Evolutionary conservation across 1,284 basidiomycete genomes (phyloP).

Genomic region (Agroathelia rolfsii): DNA sequence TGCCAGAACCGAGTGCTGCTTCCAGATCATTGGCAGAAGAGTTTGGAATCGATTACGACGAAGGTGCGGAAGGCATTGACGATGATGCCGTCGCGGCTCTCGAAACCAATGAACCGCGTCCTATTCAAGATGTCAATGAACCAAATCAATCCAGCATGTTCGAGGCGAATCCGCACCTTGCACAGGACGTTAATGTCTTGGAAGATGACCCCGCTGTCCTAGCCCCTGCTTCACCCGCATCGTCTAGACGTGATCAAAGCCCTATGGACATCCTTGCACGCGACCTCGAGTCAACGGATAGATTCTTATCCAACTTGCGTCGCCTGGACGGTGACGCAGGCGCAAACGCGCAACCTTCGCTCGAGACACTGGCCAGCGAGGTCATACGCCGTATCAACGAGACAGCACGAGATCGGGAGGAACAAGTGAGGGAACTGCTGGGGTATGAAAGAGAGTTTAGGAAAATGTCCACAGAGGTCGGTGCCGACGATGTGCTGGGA

Average conservation of each 20-base stretch:
- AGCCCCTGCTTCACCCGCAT: not conserved
- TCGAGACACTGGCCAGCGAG: conserved; percentile 66
- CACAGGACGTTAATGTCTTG: no score
- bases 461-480: conserved; percentile 65
- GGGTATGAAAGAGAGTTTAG: conserved; percentile 71
- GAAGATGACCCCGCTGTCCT: not conserved
- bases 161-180: no score
- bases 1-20: conserved; percentile 69
- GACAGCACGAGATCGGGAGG: conserved; percentile 62
- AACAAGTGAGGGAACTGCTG: conserved; percentile 64
- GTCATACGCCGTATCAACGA: conserved; percentile 69
- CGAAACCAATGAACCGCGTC: no score
- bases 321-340: conserved; percentile 48
- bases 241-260: conserved; percentile 50
- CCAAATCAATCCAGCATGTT: no score
- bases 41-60: conserved; percentile 79
- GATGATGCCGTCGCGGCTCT: conserved; percentile 26
- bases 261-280: conserved; percentile 61
- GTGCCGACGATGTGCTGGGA: conserved; percentile 63
- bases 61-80: conserved; percentile 74
- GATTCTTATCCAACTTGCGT: conserved; percentile 62
- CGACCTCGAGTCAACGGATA: conserved; percentile 67
- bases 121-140: no score
- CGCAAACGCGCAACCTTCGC: conserved; percentile 30
- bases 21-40: conserved; percentile 73